These are phyloP conservation scores for Fusarium multiceps DNA, from an alignment of 2,329 filamentous ascomycete genomes.

Conservation along the genomic window DNA sequence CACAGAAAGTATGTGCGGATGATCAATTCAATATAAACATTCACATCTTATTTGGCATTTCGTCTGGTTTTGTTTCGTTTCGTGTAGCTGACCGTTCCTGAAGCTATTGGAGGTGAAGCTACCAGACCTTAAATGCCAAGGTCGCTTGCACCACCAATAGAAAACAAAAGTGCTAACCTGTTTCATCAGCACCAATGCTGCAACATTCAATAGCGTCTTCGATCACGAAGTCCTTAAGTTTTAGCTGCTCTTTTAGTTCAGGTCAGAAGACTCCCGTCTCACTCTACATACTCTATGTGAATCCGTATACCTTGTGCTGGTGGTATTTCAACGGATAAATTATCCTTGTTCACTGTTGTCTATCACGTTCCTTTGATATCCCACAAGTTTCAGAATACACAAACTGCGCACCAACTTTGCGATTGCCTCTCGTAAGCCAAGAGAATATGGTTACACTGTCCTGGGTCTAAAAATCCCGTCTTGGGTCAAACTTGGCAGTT, in stretches of 20 bases:
- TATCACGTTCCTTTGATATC: constrained; percentile 6
- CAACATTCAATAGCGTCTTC: constrained; percentile 6
- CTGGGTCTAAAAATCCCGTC: neutral
- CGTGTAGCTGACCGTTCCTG: constrained; percentile 20
- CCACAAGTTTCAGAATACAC: constrained; percentile 17
- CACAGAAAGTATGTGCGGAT: neutral
- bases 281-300: neutral
- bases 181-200: constrained; percentile 5
- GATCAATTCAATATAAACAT: constrained; percentile 4
- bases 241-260: neutral
- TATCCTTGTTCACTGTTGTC: neutral
- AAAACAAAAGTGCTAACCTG: constrained; percentile 4
- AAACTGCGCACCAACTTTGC: constrained; percentile 1
- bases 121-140: constrained; percentile 29
- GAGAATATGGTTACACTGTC: constrained; percentile 5
- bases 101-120: constrained; percentile 22
- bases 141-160: constrained; percentile 37
- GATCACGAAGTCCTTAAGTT: neutral
- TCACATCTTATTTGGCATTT: constrained; percentile 13
- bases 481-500: constrained; percentile 3
- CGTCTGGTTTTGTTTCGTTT: constrained; percentile 35
- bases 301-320: neutral
- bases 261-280: neutral
- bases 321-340: neutral
- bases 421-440: constrained; percentile 16